Percentiles rank a stretch among this genome's conserved stretches.
phyloP scores from a whole-genome alignment of 2,329 filamentous ascomycete genomes.

The Botrytis paeoniae region DNA sequence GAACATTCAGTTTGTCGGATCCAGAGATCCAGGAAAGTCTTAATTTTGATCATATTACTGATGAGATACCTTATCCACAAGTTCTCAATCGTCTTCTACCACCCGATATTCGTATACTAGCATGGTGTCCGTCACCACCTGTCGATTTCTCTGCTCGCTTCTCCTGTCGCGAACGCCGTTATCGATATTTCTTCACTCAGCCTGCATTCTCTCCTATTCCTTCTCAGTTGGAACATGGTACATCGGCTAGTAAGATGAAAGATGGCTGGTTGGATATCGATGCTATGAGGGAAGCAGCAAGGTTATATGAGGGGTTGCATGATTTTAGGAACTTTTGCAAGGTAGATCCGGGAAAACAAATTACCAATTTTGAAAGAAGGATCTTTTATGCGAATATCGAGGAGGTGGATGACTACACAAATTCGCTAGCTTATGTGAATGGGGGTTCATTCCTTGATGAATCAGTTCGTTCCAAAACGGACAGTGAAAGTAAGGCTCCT shows the following conservation, averaged over 20 bases:
- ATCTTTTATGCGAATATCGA: constrained; percentile 81
- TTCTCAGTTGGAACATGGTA: constrained; percentile 44
- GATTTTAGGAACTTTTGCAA: constrained; percentile 99
- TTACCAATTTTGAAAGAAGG: constrained; percentile 74
- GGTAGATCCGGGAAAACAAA: constrained; percentile 84
- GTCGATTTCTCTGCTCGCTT: constrained; percentile 84
- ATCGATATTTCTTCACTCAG: constrained; percentile 97
- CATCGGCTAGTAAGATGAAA: constrained; percentile 40
- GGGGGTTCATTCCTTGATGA: constrained; percentile 15
- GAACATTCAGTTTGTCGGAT: constrained; percentile 19
- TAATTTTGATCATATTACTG: constrained; percentile 64
- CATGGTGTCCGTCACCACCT: constrained; percentile 86
- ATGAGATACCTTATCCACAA: constrained; percentile 81
- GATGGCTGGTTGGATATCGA: constrained; percentile 84
- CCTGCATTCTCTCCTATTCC: constrained; percentile 75
- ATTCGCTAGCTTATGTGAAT: constrained; percentile 54
- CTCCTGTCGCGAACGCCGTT: constrained; percentile 85
- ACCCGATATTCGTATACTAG: constrained; percentile 82
- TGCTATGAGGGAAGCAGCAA: constrained; percentile 80
- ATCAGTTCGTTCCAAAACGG: not conserved
- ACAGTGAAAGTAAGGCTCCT: constrained; percentile 34
- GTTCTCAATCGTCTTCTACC: constrained; percentile 86
- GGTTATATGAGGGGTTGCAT: constrained; percentile 75
- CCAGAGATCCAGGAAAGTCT: constrained; percentile 35
- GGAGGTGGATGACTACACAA: constrained; percentile 55